These are phyloP conservation scores for Penicillium palitans DNA, from an alignment of 2,329 filamentous ascomycete genomes.

Conservation along the genomic window DNA sequence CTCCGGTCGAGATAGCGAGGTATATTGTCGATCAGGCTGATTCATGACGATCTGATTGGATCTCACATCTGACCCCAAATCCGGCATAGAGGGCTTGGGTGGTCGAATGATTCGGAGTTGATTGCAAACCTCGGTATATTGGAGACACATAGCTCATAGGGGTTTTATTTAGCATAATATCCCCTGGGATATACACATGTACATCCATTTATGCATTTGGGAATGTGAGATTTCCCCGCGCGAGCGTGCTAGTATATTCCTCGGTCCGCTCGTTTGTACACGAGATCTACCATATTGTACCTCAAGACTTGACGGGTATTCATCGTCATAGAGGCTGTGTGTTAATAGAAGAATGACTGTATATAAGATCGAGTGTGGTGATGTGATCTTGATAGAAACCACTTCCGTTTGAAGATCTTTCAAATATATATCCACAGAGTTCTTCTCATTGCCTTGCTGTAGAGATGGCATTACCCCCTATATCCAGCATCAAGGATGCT, in stretches of 20 bases:
- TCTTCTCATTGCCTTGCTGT: not conserved
- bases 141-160: not conserved
- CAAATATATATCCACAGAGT: not conserved
- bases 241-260: not conserved
- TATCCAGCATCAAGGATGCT: not conserved
- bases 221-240: not conserved
- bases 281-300: not conserved
- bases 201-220: not conserved
- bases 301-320: not conserved
- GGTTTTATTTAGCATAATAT: not conserved
- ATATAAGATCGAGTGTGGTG: not conserved
- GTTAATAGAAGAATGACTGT: not conserved
- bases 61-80: not conserved
- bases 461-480: slow-evolving; percentile 1
- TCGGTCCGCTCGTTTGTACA: not conserved
- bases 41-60: not conserved
- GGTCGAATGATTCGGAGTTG: slow-evolving; percentile 5
- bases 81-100: not conserved
- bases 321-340: not conserved
- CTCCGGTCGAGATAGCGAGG: slow-evolving; percentile 15
- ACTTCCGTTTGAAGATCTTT: not conserved
- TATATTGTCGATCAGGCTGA: not conserved
- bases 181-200: too few species aligned
- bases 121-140: slow-evolving; percentile 18
- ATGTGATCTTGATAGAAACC: not conserved